These are phyloP conservation scores for Gastrolobium villosum DNA, from an alignment of 306 rosid genomes.

Conservation along the genomic window DNA sequence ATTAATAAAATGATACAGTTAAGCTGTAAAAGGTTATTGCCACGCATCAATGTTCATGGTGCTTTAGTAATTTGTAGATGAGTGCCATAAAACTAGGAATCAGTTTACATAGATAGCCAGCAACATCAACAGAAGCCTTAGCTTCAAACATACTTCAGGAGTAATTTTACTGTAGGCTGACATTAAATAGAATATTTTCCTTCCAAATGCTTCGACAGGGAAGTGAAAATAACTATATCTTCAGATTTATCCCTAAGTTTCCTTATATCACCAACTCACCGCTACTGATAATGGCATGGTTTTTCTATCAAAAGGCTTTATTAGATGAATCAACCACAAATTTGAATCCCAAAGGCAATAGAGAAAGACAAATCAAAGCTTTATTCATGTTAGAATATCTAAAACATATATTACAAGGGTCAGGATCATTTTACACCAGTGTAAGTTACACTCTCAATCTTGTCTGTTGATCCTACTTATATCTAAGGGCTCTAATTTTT, in stretches of 20 bases:
- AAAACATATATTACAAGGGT: not conserved
- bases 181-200: conserved; percentile 28
- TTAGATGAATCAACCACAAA: conserved; percentile 22
- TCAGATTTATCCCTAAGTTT: conserved; percentile 6
- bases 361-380: conserved; percentile 6
- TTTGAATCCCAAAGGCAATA: conserved; percentile 29
- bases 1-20: not conserved
- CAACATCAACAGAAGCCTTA: conserved; percentile 34
- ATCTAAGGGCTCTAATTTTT: no score
- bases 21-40: conserved; percentile 4
- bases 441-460: no score
- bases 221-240: conserved; percentile 21
- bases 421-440: no score
- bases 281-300: not conserved
- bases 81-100: conserved; percentile 28
- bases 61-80: conserved; percentile 30
- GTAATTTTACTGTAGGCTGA: not conserved
- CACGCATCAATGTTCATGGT: conserved; percentile 3
- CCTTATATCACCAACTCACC: conserved; percentile 9
- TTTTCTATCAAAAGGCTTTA: not conserved
- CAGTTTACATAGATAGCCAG: not conserved
- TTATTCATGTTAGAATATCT: conserved; percentile 7
- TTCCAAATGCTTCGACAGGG: conserved; percentile 8
- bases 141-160: conserved; percentile 9
- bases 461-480: no score